Evolutionary conservation across 2,329 filamentous ascomycete genomes (phyloP), one percentile per base, ranked within the genome.

Genomic region (Septoria linicola): DNA sequence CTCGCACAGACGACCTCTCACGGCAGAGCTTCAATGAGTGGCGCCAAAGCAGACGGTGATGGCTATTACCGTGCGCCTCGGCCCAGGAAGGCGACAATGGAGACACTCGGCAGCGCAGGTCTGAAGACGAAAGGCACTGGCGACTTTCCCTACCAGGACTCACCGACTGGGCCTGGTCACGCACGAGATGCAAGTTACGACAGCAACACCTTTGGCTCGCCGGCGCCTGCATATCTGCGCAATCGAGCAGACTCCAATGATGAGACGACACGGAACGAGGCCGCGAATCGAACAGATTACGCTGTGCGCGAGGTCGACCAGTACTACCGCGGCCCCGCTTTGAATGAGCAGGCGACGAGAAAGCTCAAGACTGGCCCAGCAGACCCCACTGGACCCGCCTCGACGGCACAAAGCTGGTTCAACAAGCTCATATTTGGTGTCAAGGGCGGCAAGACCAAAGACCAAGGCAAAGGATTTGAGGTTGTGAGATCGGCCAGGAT

Each of bases 221-320:
- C 77, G n/a, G 65, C 72, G 8, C 73, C 79, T 27, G 79, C 79
- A 5, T 80, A 81, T 61, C 66, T 82, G 23, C 74, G 76, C 16
- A 72, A 73, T 56, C 69, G 76, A 21, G 71, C 73, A 36, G 79
- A 83, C 51, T 73, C 78, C n/a, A 76, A 79, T 37, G 70, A 77
- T 6, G 73, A 76, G 17, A 34, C 41, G 30, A 35, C 34, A 6
- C 39, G 36, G 21, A 40, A 32, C 20, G 44, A 48, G 36, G 35
- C 44, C 11, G 53, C 42, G 19, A 46, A 39, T 25, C 74, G 72
- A 51, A 85, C 87, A 1, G 92, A 99, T 66, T 97, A 97, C 66
- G 86, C 91, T 1, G 93, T 92, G 1, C 85, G 93, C 49, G 93
- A 99, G 70, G 89, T 95, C 0, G 93, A 99, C 68, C 96, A 96